Base-by-base conservation (phyloP, 2,329 filamentous ascomycete genomes). In the Alternaria consortialis region DNA sequence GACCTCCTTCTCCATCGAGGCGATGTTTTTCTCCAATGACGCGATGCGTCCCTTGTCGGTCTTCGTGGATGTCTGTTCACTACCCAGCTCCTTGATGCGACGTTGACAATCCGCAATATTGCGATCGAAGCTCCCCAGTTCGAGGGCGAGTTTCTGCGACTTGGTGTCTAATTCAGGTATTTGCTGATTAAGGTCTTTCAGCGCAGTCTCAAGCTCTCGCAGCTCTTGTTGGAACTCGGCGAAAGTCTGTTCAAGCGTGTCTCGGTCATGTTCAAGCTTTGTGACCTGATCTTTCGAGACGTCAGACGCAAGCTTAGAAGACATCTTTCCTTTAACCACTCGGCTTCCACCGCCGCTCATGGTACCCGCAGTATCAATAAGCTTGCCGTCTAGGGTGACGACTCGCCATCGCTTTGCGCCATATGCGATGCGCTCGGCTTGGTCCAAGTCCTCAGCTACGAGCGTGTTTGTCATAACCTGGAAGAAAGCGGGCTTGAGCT, bases 341-440 rank as follows among this genome's bases (percentile, higher is more conserved):
- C 92, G 91, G 46, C 88, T 94, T 58, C 95, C 95, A 84, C 95
- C 95, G 83, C 95, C 95, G 60, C 92, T 97, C 95, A 99, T 98
- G 36, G 95, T 98, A 84, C 95, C 95, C 1, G 94, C 97, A 77
- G 96, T 96, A 81, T 99, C 95, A 68, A 99, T 98, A 53, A 99
- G 86, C 78, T 97, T 94, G 50, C 95, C 95, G 62, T 94, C 93
- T 2, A 99, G 86, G 0, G 95, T 99, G 40, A 99, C 95, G 3
- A 99, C 95, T 66, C 95, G 90, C 95, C 95, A 99, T 78, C 95
- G 85, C 82, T 89, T 92, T 46, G 92, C 92, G 42, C 95, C 94
- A 73, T 98, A 99, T 7, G 95, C 95, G 67, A 99, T 97, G 47
- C 95, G 90, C 79, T 98, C 97, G 2, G 95, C 96, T 77, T 99